These are phyloP conservation scores for Phaeophleospora eucalypticola DNA, from an alignment of 2,329 filamentous ascomycete genomes.

Conservation along the genomic window DNA sequence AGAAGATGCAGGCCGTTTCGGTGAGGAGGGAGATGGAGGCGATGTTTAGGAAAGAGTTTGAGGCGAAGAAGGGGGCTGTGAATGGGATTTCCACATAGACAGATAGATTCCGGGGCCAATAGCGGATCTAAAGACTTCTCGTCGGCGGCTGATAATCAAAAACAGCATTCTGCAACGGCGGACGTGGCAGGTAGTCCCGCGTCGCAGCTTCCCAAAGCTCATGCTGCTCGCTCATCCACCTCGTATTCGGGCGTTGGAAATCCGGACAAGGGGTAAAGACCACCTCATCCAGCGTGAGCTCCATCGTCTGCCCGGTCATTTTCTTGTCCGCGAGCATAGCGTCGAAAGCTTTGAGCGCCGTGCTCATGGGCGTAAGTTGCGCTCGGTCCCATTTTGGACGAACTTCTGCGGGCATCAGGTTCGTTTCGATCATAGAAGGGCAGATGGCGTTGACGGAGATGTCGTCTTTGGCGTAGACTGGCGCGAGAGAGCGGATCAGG, in stretches of 20 bases:
- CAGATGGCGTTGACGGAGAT: conserved; percentile 37
- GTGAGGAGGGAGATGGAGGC: conserved; percentile 45
- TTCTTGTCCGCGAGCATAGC: conserved; percentile 31
- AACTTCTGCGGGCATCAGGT: conserved; percentile 29
- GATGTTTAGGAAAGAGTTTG: conserved; percentile 30
- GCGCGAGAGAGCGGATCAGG: conserved; percentile 30
- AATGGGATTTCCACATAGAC: conserved; percentile 8
- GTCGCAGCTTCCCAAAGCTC: conserved; percentile 33
- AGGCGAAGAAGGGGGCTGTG: conserved; percentile 5
- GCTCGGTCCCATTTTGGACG: conserved; percentile 30
- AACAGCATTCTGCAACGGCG: conserved; percentile 14
- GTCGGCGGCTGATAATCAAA: background rate
- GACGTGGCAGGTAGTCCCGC: conserved; percentile 11
- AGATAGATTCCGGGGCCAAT: too few relatives aligned
- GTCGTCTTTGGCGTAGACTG: conserved; percentile 28
- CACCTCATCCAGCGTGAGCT: conserved; percentile 39
- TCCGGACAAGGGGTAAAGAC: conserved; percentile 38
- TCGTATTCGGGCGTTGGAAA: conserved; percentile 40
- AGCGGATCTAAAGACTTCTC: too few relatives aligned
- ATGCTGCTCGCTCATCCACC: conserved; percentile 35
- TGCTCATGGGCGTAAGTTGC: conserved; percentile 36
- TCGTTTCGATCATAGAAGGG: conserved; percentile 35
- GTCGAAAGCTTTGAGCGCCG: conserved; percentile 34
- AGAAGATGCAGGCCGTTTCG: conserved; percentile 37
- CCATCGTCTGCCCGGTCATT: conserved; percentile 39